A percentile compares a stretch with the other conserved stretches of the same genome.
Conservation (phyloP, 352 stramenopile genomes). For the Pythium rhizo-oryzae region DNA sequence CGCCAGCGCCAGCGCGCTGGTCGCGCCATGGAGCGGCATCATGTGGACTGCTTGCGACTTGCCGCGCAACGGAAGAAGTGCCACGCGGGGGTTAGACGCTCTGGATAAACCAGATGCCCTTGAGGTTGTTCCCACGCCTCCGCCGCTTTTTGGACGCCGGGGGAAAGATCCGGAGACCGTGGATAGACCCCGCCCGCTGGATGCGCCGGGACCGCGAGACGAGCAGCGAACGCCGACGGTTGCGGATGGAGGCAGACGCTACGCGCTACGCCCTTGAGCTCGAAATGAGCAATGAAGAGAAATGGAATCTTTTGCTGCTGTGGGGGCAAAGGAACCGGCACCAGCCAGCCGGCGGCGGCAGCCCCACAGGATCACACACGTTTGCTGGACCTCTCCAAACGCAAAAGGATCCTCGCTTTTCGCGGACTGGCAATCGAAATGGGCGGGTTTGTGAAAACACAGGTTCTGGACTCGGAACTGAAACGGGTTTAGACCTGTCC, state of each 20-base stretch:
- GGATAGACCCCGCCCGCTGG: too few relatives aligned
- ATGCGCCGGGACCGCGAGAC: too few relatives aligned
- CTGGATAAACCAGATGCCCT: too few relatives aligned
- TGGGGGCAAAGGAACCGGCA: neutral
- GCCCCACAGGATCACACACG: conserved; percentile 1
- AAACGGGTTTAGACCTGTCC: too few relatives aligned
- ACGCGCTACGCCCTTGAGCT: conserved; percentile 3
- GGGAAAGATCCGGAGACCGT: too few relatives aligned
- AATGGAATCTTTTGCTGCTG: conserved; percentile 9
- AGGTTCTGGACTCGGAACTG: too few relatives aligned
- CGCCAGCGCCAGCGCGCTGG: conserved; percentile 30
- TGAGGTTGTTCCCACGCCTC: too few relatives aligned
- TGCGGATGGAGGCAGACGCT: neutral
- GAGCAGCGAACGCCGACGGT: neutral
- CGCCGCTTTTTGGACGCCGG: too few relatives aligned
- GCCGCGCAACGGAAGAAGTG: too few relatives aligned
- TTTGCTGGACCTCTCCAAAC: neutral
- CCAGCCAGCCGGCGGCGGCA: conserved; percentile 1
- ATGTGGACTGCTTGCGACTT: neutral
- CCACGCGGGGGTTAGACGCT: too few relatives aligned
- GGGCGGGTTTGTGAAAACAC: neutral
- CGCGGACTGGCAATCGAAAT: too few relatives aligned
- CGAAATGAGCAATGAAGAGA: conserved; percentile 28
- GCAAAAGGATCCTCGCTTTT: neutral
- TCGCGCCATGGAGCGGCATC: conserved; percentile 21